These are phyloP conservation scores for Picochlorum sp. DNA, from an alignment of 139 green algal genomes.

Conservation along the genomic window DNA sequence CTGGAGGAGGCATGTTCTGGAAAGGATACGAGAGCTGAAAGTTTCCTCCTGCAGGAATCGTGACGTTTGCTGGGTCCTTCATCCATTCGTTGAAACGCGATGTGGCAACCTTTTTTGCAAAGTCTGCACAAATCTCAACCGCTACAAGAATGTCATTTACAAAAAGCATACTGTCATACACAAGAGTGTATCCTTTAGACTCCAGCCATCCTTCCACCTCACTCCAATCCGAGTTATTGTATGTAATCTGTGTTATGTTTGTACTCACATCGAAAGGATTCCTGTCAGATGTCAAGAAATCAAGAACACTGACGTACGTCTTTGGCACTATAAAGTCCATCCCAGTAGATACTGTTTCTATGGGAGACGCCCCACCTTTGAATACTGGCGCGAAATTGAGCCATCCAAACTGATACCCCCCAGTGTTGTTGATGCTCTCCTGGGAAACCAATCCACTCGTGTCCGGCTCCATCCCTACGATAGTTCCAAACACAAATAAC, in stretches of 20 bases:
- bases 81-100: neutral
- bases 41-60: neutral
- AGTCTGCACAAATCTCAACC: slow-evolving; percentile 2
- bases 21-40: neutral
- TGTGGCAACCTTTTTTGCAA: neutral
- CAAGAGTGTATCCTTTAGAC: neutral
- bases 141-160: neutral
- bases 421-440: neutral
- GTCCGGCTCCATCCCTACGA: neutral
- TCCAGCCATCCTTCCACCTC: neutral
- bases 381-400: neutral
- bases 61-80: neutral
- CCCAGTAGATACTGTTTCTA: neutral
- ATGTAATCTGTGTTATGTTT: neutral
- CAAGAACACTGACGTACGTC: neutral
- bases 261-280: neutral
- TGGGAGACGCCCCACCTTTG: neutral
- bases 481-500: slow-evolving; percentile 1
- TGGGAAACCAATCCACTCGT: neutral
- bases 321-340: neutral
- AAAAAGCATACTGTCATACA: neutral
- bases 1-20: neutral
- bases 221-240: neutral
- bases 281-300: slow-evolving; percentile 10
- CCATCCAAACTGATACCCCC: neutral